phyloP scores from a whole-genome alignment of 768 basidiomycete species.

The Pleurotus eryngii region DNA sequence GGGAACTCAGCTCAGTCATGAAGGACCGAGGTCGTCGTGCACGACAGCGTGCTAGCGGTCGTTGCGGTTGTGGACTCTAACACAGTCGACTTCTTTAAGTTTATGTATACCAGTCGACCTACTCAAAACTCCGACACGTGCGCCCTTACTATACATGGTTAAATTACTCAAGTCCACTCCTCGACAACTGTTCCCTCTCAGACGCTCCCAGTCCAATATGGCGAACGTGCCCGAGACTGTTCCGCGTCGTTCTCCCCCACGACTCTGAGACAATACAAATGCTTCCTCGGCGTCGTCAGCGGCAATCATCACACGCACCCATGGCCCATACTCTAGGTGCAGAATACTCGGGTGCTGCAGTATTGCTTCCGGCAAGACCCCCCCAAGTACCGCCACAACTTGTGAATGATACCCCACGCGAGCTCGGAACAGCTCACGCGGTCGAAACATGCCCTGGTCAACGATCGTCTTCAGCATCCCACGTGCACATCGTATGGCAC shows the following conservation, averaged over 20 bases:
- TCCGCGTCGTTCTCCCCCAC: constrained; percentile 49
- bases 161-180: constrained; percentile 18
- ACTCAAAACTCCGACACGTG: constrained; percentile 15
- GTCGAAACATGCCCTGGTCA: constrained; percentile 26
- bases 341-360: constrained; percentile 45
- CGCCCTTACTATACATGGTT: constrained; percentile 12
- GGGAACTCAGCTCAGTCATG: constrained; percentile 1
- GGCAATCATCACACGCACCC: constrained; percentile 59
- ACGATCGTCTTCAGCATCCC: constrained; percentile 31
- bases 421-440: constrained; percentile 33
- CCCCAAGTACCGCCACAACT: constrained; percentile 45
- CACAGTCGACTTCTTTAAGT: constrained; percentile 11
- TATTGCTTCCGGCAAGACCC: constrained; percentile 39
- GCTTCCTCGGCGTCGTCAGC: constrained; percentile 58
- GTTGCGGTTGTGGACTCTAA: neutral
- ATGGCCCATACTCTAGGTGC: constrained; percentile 69
- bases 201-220: constrained; percentile 36
- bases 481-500: constrained; percentile 47
- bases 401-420: constrained; percentile 42
- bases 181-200: constrained; percentile 29
- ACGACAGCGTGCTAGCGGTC: neutral
- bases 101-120: constrained; percentile 14
- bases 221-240: constrained; percentile 51
- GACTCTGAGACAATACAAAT: constrained; percentile 15
- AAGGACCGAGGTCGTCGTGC: neutral